phyloP scores from a whole-genome alignment of 495 filamentous ascomycete genomes.

The Aspergillus steynii region DNA sequence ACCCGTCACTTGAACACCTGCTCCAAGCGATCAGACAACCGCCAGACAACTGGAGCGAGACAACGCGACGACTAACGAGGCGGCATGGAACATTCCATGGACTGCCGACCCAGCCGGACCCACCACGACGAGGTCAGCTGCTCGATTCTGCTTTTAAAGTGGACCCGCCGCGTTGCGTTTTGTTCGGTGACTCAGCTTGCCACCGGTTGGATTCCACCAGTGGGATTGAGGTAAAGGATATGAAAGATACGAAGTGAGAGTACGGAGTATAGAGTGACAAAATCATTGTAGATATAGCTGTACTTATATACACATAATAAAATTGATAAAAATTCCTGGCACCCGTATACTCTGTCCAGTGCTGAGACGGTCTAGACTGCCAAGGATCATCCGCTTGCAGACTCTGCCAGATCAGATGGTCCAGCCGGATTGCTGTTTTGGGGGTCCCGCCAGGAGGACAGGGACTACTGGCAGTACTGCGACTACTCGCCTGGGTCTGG shows the following conservation, averaged over 20 bases:
- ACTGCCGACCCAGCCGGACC: slow-evolving; percentile 21
- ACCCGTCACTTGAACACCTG: not conserved
- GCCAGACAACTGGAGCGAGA: not conserved
- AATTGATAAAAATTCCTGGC: too few relatives aligned
- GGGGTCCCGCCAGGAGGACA: slow-evolving; percentile 15
- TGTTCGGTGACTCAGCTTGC: slow-evolving; percentile 1
- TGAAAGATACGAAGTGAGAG: slow-evolving; percentile 6
- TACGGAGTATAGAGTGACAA: slow-evolving; percentile 1
- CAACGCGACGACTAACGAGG: not conserved
- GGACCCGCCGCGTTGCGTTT: slow-evolving; percentile 11
- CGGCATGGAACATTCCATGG: slow-evolving; percentile 28
- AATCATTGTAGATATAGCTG: too few relatives aligned
- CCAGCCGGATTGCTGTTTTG: slow-evolving; percentile 25
- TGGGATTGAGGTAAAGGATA: not conserved
- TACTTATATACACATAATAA: too few relatives aligned
- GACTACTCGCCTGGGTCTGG: not conserved
- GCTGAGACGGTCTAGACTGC: slow-evolving; percentile 20
- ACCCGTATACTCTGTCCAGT: not conserved
- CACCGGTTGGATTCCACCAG: not conserved
- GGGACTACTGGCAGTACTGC: not conserved
- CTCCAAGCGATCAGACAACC: slow-evolving; percentile 7
- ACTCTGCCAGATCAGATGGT: slow-evolving; percentile 27
- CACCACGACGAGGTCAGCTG: slow-evolving; percentile 23
- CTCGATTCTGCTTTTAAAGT: slow-evolving; percentile 17
- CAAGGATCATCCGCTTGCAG: slow-evolving; percentile 25